Base-by-base conservation (phyloP, 148 eudicot species). In the Silene latifolia region DNA sequence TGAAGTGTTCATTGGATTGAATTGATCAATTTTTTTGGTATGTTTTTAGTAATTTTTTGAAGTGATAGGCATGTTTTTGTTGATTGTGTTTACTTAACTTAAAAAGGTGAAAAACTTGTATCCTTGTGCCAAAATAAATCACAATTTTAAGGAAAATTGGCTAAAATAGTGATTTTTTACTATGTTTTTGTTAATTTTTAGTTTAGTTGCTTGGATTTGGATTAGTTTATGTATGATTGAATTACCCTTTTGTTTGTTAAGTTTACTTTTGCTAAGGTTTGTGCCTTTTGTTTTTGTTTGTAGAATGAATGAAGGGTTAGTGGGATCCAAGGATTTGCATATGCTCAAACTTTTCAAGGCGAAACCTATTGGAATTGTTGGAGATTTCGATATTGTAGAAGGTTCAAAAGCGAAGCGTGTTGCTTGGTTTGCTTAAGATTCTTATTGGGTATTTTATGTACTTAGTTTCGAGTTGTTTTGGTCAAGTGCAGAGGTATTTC, bases 401-500 rank as follows among this genome's bases (percentile, higher is more conserved):
- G 86, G 87, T 72, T 73, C 78, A 80, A 74, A 51, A 77, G 75
- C 75, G 79, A 79, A 77, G 57, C 7, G 19, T 62, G 66, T 80
- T 80, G 14, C 76, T 84, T 84, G 78, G 78, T 76, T 82, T 62
- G 74, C 77, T 53, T 72, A 60, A 77, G 67, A 48, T 42, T 68
- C 68, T 67, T 73, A 72, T 66, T 78, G 74, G 76, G 78, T 74
- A 61, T 80, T 72, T 47, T 73, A 67, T 66, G 63, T 59, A 76
- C 67, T 69, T 69, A 76, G 51, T 75, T 72, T 67, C 76, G 67
- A 72, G 67, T 63, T 53, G 24, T 63, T 73, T 74, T 80, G 77
- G 82, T 80, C 78, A 76, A 83, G 69, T 73, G 73, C 57, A 80
- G 79, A 79, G 79, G 42, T 73, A 75, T 57, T 79, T 73, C 72